Percentiles rank a stretch among this genome's conserved stretches.
These are phyloP conservation scores for Babesia gibsoni DNA, from an alignment of 169 alveolate genomes.

Conservation along the genomic window DNA sequence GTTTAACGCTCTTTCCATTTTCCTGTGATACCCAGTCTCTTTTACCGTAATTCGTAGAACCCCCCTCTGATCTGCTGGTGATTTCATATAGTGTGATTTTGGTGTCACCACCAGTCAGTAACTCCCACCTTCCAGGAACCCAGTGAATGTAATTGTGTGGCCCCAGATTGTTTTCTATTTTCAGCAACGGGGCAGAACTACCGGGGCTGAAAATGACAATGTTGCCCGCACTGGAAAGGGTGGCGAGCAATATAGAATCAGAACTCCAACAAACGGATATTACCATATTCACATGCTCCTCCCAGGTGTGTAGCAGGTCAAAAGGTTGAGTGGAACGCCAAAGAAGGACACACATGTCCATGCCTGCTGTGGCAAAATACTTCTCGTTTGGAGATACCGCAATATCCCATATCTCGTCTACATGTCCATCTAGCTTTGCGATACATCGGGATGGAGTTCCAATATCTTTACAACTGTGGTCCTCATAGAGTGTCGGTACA, in stretches of 20 bases:
- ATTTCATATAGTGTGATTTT: slow-evolving; percentile 61
- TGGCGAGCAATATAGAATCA: slow-evolving; percentile 60
- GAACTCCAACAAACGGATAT: slow-evolving; percentile 72
- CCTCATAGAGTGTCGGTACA: slow-evolving; percentile 41
- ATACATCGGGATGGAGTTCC: slow-evolving; percentile 62
- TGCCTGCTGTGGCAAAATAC: slow-evolving; percentile 72
- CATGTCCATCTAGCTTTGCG: slow-evolving; percentile 66
- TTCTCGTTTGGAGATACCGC: slow-evolving; percentile 65
- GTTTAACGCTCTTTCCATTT: slow-evolving; percentile 13
- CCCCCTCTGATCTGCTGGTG: slow-evolving; percentile 31
- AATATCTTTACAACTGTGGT: slow-evolving; percentile 61
- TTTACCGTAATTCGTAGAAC: slow-evolving; percentile 28
- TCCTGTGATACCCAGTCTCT: slow-evolving; percentile 1
- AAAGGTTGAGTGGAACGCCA: slow-evolving; percentile 68
- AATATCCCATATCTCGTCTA: slow-evolving; percentile 77
- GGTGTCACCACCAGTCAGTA: slow-evolving; percentile 66
- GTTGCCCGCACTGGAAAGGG: slow-evolving; percentile 65
- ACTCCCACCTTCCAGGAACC: slow-evolving; percentile 61
- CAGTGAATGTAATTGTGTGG: slow-evolving; percentile 61
- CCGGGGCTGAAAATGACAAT: slow-evolving; percentile 72
- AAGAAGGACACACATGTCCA: slow-evolving; percentile 66
- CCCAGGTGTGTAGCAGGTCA: slow-evolving; percentile 62
- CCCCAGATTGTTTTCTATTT: slow-evolving; percentile 63
- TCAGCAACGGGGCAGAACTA: slow-evolving; percentile 35
- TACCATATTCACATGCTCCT: slow-evolving; percentile 67